These are phyloP conservation scores for Nidula microcarpa DNA, from an alignment of 768 basidiomycete genomes.

Conservation along the genomic window DNA sequence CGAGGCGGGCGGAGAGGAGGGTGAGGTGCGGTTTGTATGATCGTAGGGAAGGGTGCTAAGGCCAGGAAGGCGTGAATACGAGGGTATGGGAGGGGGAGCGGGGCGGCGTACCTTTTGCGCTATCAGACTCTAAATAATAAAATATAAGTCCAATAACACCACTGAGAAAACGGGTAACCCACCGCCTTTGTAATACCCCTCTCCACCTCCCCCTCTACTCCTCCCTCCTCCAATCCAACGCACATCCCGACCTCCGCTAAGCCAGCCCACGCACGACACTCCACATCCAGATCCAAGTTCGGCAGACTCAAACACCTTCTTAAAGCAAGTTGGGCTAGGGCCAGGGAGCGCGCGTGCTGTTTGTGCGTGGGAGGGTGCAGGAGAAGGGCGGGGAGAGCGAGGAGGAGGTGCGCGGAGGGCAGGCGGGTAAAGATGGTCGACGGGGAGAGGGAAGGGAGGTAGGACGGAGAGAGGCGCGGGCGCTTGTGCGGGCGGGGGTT, in stretches of 20 bases:
- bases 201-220: conserved; percentile 60
- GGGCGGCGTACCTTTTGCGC: conserved; percentile 50
- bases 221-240: conserved; percentile 40
- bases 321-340: conserved; percentile 52
- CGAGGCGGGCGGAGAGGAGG: conserved; percentile 59
- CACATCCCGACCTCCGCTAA: conserved; percentile 67
- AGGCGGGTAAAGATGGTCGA: background rate
- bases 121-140: conserved; percentile 37
- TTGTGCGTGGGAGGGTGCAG: conserved; percentile 63
- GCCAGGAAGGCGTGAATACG: background rate
- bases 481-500: no score
- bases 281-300: conserved; percentile 51
- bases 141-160: conserved; percentile 1
- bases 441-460: no score
- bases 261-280: conserved; percentile 70
- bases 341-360: conserved; percentile 50
- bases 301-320: conserved; percentile 49
- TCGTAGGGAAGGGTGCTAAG: conserved; percentile 62
- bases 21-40: conserved; percentile 57
- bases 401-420: conserved; percentile 35
- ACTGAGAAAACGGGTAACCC: conserved; percentile 18
- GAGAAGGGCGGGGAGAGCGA: conserved; percentile 59
- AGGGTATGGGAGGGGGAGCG: background rate
- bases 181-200: conserved; percentile 70
- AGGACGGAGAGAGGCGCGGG: no score